Base-by-base conservation (phyloP, 768 basidiomycete genomes). In the Suillus brevipes region DNA sequence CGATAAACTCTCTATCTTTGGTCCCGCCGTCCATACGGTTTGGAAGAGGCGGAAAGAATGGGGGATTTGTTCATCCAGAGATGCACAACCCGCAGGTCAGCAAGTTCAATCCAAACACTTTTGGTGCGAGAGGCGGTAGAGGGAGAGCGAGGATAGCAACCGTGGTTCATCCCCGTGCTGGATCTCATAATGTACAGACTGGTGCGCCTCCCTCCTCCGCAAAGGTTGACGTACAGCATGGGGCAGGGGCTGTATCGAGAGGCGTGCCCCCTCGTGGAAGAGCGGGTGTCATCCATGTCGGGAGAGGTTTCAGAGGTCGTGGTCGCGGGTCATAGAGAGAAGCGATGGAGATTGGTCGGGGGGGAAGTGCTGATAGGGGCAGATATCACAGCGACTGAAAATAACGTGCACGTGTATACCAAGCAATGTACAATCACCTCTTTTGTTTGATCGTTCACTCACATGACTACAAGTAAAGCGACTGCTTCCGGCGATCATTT, bases 11-110 rank as follows among this genome's bases (percentile, higher is more conserved):
- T 36, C 78, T 85, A 69, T 79, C 86, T 10, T 83, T 93, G 63
- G 84, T 93, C 1, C 91, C 91, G 4, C 77, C 85, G 4, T 82
- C 88, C 0, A 83, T 93, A 49, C 83, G 88, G 14, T 94, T 94
- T 65, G 91, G 91, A 31, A 82, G 90, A 45, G 92, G 92, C 0
- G 87, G 86, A 4, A 85, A 82, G 68, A 77, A 73, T 25, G 83
- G 83, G 34, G 87, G 85, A 8, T 85, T 88, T 66, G 79, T 73
- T 42, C 75, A 79, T 58, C 73, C 74, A 9, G 74, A 75, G 61
- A 34, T 70, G 45, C 75, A 76, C 47, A 76, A 77, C 28, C 76
- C 75, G 1, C 75, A 77, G 57, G 76, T 77, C 16, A 23, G 12
- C 43, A 69, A 67, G 42, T 68, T 71, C 0, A 76, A 64, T 47